Base-by-base conservation (phyloP, 176 grass and related monocot species). In the Saccharum officinarum region DNA sequence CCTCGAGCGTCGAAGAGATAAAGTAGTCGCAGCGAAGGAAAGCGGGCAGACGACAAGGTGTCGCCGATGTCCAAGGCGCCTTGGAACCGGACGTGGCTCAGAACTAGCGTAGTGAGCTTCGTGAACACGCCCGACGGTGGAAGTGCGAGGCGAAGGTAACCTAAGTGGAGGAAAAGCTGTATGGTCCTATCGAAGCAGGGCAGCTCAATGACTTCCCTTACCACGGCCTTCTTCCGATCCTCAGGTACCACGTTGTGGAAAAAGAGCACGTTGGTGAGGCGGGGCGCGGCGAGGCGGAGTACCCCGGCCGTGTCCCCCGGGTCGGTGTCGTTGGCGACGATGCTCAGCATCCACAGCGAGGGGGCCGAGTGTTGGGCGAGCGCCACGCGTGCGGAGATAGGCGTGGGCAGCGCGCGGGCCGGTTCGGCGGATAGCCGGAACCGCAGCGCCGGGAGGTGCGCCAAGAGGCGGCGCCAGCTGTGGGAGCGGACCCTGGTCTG, bases 141-240 rank as follows among this genome's bases (percentile, higher is more conserved):
- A 33, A 84, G 10, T 7, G 10, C 10, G n/a, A 84, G 62, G 72
- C 44, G 8, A 14, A 68, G 61, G 44, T 14, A 22, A 2, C 10
- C 33, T 4, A 84, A 10, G 31, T 25, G 0, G 44, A 76, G 57
- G 39, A 0, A 1, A 38, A 84, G 65, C 4, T 17, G 3, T 1
- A 10, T 6, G 20, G 60, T 31, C 82, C 66, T 68, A 13, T 52
- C 20, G 22, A 76, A 76, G 72, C 82, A 84, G 4, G 82, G 61
- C 22, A 84, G 45, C 31, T 50, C 14, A 49, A 84, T 5, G 59
- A 8, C 71, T 6, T 0, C 22, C 0, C 9, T 7, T 4, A 8
- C 39, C 39, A 40, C 7, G 46, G 13, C 54, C 7, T 38, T 68
- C 16, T 3, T 7, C 34, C 67, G 67, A 22, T 33, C 26, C 28